Evolutionary conservation across 768 basidiomycete genomes (phyloP), one percentile per base, ranked within the genome.

Genomic region (Pleurotus tuber-regium): DNA sequence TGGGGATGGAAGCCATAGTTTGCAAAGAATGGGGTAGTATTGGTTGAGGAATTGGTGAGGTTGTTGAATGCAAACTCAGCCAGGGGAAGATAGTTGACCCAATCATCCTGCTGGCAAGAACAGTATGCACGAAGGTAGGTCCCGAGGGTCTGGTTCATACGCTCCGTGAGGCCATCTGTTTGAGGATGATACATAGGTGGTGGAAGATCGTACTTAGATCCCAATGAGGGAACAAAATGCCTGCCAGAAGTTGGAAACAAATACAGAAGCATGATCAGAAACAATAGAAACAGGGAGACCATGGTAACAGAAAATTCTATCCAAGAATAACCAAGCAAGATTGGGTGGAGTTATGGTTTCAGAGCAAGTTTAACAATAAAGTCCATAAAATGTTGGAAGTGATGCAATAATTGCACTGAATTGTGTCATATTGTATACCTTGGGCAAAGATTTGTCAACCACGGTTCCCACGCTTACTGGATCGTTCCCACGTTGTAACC

Each of bases 151-250:
- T 64, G 61, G 50, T 70, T 70, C 19, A 61, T 51, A 2, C 59
- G 24, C 57, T 72, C 65, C 5, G 64, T 70, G 47, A 68, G 64
- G 0, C 68, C 62, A 54, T 76, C 63, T 1, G 71, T 67, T 49
- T 73, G 57, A 28, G 76, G 78, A 47, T 76, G 76, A 43, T 70
- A 77, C 0, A 73, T 74, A 0, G 75, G n/a, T n/a, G n/a, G n/a
- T n/a, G n/a, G n/a, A n/a, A n/a, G n/a, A n/a, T n/a, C n/a, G n/a
- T n/a, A n/a, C n/a, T n/a, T n/a, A n/a, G 38, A 39, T 39, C 38
- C 38, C 38, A 19, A 39, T 19, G 38, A 39, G 38, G 38, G 14
- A 14, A 19, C 38, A 39, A 19, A 39, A 39, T 7, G 38, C 38
- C 19, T 11, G 14, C 14, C 14, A 39, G 38, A 39, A 39, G 14